Evolutionary conservation across 1,284 basidiomycete genomes (phyloP).

Genomic region (Phaffia rhodozyma): DNA sequence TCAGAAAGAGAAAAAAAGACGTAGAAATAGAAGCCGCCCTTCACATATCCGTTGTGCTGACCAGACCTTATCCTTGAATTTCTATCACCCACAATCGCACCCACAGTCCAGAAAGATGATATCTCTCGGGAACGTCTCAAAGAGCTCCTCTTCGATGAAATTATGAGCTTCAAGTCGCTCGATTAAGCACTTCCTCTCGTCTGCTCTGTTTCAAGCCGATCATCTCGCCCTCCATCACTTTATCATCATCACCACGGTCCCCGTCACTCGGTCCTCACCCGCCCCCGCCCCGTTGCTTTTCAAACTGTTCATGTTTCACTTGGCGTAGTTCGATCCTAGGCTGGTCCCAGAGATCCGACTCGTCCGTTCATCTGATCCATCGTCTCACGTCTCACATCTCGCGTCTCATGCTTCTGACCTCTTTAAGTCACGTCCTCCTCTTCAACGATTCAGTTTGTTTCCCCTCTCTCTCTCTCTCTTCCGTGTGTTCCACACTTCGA

Average conservation of each 20-base stretch:
- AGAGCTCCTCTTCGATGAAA: slow-evolving; percentile 48
- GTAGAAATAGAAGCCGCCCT: background rate
- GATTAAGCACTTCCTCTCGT: background rate
- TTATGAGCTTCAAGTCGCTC: slow-evolving; percentile 51
- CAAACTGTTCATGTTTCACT: background rate
- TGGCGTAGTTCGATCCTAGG: background rate
- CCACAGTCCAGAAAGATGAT: slow-evolving; percentile 75
- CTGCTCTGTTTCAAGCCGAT: background rate
- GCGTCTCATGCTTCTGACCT: too few species aligned
- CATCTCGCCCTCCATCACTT: too few species aligned
- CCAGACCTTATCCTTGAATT: background rate
- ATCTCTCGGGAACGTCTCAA: slow-evolving; percentile 76
- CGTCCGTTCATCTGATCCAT: background rate
- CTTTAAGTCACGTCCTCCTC: too few species aligned
- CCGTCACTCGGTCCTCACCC: background rate
- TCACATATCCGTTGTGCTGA: background rate
- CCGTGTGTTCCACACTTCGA: too few species aligned
- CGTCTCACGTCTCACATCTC: too few species aligned
- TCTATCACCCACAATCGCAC: slow-evolving; percentile 15
- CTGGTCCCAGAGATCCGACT: background rate
- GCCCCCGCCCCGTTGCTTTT: background rate
- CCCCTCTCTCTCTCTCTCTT: too few species aligned
- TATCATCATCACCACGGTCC: too few species aligned
- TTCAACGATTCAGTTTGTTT: too few species aligned
- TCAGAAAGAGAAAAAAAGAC: too few species aligned